phyloP scores from a whole-genome alignment of 768 basidiomycete species.

The Stropharia rugosoannulata region DNA sequence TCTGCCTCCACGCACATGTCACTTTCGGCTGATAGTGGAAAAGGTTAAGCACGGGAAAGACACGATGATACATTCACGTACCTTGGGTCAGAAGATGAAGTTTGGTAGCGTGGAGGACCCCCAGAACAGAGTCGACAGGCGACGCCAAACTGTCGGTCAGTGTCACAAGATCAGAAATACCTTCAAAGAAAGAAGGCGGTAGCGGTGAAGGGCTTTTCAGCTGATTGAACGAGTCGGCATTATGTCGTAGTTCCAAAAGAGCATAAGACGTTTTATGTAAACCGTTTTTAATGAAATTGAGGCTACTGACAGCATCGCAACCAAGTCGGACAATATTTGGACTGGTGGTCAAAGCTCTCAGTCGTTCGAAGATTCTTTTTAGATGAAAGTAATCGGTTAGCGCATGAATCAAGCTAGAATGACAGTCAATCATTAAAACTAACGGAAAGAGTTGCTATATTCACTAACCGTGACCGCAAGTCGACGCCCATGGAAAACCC shows the following conservation, averaged over 20 bases:
- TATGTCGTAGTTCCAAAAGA: constrained; percentile 13
- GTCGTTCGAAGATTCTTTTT: constrained; percentile 23
- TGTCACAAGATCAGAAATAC: constrained; percentile 3
- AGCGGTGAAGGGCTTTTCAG: constrained; percentile 1
- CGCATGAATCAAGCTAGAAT: constrained; percentile 29
- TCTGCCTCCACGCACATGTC: constrained; percentile 25
- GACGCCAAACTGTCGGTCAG: not conserved
- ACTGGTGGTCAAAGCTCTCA: constrained; percentile 22
- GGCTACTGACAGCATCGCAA: constrained; percentile 14
- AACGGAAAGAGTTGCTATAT: not conserved
- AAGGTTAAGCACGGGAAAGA: not conserved
- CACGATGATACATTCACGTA: not conserved
- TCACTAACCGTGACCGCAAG: constrained; percentile 60
- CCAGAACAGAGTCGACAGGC: not conserved
- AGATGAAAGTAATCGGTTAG: constrained; percentile 24
- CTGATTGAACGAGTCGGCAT: constrained; percentile 5
- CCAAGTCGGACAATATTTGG: constrained; percentile 23
- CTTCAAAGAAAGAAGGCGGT: constrained; percentile 3
- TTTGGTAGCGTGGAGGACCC: not conserved
- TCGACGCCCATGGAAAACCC: constrained; percentile 67
- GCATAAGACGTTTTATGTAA: constrained; percentile 30
- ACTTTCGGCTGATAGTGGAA: constrained; percentile 33
- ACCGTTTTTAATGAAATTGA: constrained; percentile 22
- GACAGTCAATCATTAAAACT: constrained; percentile 2
- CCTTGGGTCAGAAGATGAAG: constrained; percentile 12